These are phyloP conservation scores for Kuraishia cidri DNA, from an alignment of 805 yeast species.

Conservation along the genomic window DNA sequence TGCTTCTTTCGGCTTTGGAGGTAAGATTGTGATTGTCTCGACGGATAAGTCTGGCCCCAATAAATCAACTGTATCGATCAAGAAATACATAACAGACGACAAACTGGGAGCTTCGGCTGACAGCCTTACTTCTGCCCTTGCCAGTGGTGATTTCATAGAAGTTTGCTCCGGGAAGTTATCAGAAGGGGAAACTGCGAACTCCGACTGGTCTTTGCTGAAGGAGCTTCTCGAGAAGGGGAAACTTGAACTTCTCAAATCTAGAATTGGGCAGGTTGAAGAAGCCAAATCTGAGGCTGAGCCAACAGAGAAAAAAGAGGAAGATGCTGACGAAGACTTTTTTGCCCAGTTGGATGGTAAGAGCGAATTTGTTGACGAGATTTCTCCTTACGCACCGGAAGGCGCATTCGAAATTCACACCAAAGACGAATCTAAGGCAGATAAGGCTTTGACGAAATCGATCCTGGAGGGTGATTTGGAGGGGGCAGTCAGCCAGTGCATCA, in stretches of 20 bases:
- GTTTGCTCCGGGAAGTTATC: conserved; percentile 48
- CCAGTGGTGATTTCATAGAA: conserved; percentile 39
- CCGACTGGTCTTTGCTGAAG: conserved; percentile 61
- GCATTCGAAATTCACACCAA: conserved; percentile 29
- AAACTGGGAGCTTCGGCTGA: conserved; percentile 24
- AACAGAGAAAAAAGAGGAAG: conserved; percentile 4
- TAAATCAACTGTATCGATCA: conserved; percentile 30
- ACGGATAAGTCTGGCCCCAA: conserved; percentile 26
- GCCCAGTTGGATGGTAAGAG: conserved; percentile 14
- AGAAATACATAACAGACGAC: conserved; percentile 29
- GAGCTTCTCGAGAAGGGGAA: conserved; percentile 43
- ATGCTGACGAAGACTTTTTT: conserved; percentile 30
- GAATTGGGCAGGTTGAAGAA: conserved; percentile 12
- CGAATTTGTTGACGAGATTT: conserved; percentile 2
- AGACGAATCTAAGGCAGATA: conserved; percentile 24
- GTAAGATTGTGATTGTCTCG: conserved; percentile 54
- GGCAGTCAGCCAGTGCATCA: conserved; percentile 63
- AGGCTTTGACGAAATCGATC: conserved; percentile 41
- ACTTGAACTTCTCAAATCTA: conserved; percentile 35
- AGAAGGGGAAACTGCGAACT: conserved; percentile 27
- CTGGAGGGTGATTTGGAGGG: conserved; percentile 52
- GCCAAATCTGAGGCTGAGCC: not conserved
- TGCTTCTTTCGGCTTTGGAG: conserved; percentile 90
- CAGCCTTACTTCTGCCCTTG: conserved; percentile 47
- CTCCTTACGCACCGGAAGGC: conserved; percentile 41